Base-by-base conservation (phyloP, 208 protist genomes). In the Phytomonas sp. region DNA sequence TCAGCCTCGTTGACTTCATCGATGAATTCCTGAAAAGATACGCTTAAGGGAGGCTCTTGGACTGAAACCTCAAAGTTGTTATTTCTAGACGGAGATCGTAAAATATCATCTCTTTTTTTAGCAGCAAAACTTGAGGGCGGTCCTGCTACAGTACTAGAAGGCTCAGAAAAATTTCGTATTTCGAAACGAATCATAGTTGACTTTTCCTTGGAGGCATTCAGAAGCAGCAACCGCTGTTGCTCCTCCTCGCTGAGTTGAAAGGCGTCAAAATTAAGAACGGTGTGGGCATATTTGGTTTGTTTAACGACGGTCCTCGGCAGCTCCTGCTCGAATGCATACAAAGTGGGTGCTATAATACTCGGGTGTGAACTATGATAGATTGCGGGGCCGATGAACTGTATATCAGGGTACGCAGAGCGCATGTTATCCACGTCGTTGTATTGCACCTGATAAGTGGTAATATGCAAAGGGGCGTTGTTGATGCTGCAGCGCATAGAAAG, bases 401-500 rank as follows among this genome's bases (percentile, higher is more conserved):
- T 80, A 60, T 85, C 81, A 0, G 89, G 89, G 76, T 94, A 94
- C 28, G 82, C 74, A 3, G 89, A 94, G 23, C 80, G 82, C 32
- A 80, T 78, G 73, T 94, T 94, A 36, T 92, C 80, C 31, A 80
- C 78, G 63, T 94, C 89, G 72, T 94, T 89, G 78, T 94, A 94
- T 75, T 92, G 85, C 0, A 84, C 86, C 68, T 94, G 81, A 75
- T 91, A 94, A 0, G 89, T 87, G 15, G 82, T 81, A 56, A 94
- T 81, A 56, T 84, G 71, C 66, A 94, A 74, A 6, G 74, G 77
- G 4, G 86, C 89, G 61, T 89, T 70, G 20, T 82, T 91, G 56
- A 92, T 85, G 71, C 79, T 89, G 31, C 77, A 89, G 17, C 82
- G 79, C 72, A 94, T 66, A 7, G 62, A 43, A 26, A 80, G 68